Conservation (phyloP, 441 rosid genomes). For the Sinapis alba region DNA sequence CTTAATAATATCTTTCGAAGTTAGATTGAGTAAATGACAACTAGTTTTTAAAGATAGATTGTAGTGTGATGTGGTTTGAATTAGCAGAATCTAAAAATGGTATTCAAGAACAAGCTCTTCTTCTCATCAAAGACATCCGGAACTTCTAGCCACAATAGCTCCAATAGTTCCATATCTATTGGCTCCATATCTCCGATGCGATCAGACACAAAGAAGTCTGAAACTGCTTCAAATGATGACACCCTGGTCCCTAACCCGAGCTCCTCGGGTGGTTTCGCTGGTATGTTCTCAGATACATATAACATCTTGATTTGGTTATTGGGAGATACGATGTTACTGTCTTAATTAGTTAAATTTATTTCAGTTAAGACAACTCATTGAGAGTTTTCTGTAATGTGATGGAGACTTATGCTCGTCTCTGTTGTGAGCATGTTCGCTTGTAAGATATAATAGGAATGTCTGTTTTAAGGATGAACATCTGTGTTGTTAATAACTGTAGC, state of each 20-base stretch:
- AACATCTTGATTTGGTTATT: constrained; percentile 14
- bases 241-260: constrained; percentile 35
- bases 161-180: constrained; percentile 81
- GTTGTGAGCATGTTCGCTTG: constrained; percentile 22
- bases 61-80: constrained; percentile 24
- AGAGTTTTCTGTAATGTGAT: constrained; percentile 13
- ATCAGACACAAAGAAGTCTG: constrained; percentile 87
- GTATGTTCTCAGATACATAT: constrained; percentile 39
- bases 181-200: constrained; percentile 87
- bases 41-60: too few species aligned
- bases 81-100: constrained; percentile 50
- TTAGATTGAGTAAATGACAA: constrained; percentile 7
- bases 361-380: background rate
- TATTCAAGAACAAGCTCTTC: constrained; percentile 91
- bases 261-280: constrained; percentile 40
- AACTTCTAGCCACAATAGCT: constrained; percentile 79
- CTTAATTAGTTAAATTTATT: background rate
- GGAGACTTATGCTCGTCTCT: constrained; percentile 1
- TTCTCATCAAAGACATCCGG: constrained; percentile 89
- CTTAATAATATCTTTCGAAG: background rate
- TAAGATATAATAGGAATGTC: constrained; percentile 1
- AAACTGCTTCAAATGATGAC: constrained; percentile 61
- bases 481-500: constrained; percentile 1
- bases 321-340: background rate
- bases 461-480: background rate